phyloP scores from a whole-genome alignment of 2,329 filamentous ascomycete species.

The Elsinoe necatrix region DNA sequence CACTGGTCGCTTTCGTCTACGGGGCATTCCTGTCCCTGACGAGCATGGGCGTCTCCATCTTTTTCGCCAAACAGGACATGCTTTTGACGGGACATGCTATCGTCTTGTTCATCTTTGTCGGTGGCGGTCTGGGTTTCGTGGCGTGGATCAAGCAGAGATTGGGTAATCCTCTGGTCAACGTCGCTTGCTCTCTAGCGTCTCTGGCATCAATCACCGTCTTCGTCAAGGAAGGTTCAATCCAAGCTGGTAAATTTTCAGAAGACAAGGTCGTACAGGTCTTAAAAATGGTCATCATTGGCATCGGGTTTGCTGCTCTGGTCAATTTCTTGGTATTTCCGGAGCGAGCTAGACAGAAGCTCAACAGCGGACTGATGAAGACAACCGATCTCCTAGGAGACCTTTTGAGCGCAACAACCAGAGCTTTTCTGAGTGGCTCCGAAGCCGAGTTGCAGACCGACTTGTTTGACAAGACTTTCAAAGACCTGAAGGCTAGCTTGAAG shows the following conservation, averaged over 20 bases:
- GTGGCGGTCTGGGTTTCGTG: slow-evolving; percentile 76
- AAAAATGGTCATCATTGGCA: slow-evolving; percentile 75
- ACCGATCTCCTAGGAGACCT: slow-evolving; percentile 72
- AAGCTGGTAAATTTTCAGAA: slow-evolving; percentile 70
- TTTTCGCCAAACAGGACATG: slow-evolving; percentile 61
- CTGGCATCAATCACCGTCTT: slow-evolving; percentile 83
- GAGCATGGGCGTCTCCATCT: slow-evolving; percentile 80
- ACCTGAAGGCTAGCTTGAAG: slow-evolving; percentile 60
- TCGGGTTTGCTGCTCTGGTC: slow-evolving; percentile 60
- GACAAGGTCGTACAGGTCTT: slow-evolving; percentile 74
- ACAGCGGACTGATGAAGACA: slow-evolving; percentile 62
- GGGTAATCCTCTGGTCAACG: slow-evolving; percentile 34
- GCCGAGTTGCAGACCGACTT: slow-evolving; percentile 61
- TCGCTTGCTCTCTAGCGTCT: slow-evolving; percentile 72
- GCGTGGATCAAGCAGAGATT: slow-evolving; percentile 38
- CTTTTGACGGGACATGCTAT: slow-evolving; percentile 67
- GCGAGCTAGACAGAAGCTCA: slow-evolving; percentile 65
- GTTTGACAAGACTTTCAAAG: slow-evolving; percentile 49
- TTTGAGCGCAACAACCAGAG: slow-evolving; percentile 69
- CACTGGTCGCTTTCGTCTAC: slow-evolving; percentile 70
- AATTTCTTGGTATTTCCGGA: slow-evolving; percentile 71
- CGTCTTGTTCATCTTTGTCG: slow-evolving; percentile 74
- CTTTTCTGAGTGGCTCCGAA: slow-evolving; percentile 76
- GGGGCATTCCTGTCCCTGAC: slow-evolving; percentile 65
- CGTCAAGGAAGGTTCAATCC: slow-evolving; percentile 83